A percentile compares a stretch with the other conserved stretches of the same genome.
Conservation (phyloP, 495 filamentous ascomycete species). For the Neurospora hispaniola region DNA sequence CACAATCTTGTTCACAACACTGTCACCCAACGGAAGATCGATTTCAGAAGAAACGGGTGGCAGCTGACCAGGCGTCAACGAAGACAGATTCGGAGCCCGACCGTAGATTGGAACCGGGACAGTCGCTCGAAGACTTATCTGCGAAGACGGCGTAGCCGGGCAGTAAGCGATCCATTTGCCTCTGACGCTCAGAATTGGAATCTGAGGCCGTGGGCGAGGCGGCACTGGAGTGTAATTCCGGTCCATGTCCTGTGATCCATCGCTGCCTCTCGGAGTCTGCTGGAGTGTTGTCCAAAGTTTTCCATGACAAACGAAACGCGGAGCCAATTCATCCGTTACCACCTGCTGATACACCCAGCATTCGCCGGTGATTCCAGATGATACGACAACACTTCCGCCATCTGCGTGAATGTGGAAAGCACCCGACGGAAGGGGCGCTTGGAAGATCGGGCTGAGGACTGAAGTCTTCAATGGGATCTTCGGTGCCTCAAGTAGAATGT, state of each 20-base stretch:
- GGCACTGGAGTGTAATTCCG: constrained; percentile 24
- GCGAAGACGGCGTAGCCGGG: constrained; percentile 60
- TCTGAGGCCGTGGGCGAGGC: constrained; percentile 34
- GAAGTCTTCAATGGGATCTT: constrained; percentile 37
- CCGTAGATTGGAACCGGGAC: constrained; percentile 36
- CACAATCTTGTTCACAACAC: constrained; percentile 73
- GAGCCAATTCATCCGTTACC: constrained; percentile 17
- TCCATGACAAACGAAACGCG: constrained; percentile 55
- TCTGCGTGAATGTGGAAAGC: constrained; percentile 60
- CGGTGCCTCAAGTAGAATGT: constrained; percentile 53
- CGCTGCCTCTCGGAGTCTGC: constrained; percentile 32
- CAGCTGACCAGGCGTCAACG: constrained; percentile 60
- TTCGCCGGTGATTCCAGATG: constrained; percentile 76
- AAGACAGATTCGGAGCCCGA: constrained; percentile 55
- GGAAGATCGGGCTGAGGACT: constrained; percentile 42
- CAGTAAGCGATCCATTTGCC: constrained; percentile 79
- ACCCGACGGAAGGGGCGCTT: constrained; percentile 53
- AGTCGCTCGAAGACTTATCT: constrained; percentile 55
- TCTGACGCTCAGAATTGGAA: constrained; percentile 62
- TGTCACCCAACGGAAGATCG: constrained; percentile 69
- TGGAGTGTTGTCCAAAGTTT: constrained; percentile 83
- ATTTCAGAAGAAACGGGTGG: constrained; percentile 65
- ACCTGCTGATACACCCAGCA: constrained; percentile 60
- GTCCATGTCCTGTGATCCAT: constrained; percentile 35
- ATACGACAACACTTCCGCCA: constrained; percentile 55